Base-by-base conservation (phyloP, 2,329 filamentous ascomycete species). In the Nothopassalora personata region DNA sequence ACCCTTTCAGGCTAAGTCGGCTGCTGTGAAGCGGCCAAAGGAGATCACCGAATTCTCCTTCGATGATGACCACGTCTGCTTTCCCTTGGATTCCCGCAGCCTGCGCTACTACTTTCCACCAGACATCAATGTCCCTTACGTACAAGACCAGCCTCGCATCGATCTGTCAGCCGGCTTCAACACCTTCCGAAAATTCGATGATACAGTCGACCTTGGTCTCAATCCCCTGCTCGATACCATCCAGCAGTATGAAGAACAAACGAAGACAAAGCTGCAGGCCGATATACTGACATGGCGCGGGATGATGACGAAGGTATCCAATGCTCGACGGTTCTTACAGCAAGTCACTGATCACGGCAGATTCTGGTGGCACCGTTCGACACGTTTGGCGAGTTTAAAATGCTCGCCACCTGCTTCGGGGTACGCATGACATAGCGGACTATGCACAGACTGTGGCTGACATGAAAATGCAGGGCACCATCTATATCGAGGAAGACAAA, bases 11-110 rank as follows among this genome's bases (percentile, higher is more conserved):
- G 86, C 87, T 58, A 79, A 80, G 52, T 87, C 85, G 69, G 84
- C 89, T 60, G 81, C 87, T 3, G 87, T 95, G 61, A 86, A 87
- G 70, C 81, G 90, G 65, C 90, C 90, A 19, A 90, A 83, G 77
- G 94, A 99, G 78, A 89, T 99, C 64, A 84, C 93, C 4, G 91
- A 83, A 75, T 99, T 97, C 76, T 97, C 93, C 8, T 97, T 94
- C 75, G 90, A 97, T 72, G 84, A 91, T 48, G 79, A 91, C 30
- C 94, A 93, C 72, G 75, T 84, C 56, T 91, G 91, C 69, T 86
- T 80, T 52, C 83, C 88, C 3, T 60, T 70, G 4, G 91, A 90
- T 63, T 88, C 89, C 61, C 88, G 88, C 3, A 93, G 90, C 1
- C 72, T 99, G 31, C 51, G 58, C 28, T 62, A 58, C 39, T 66